These are phyloP conservation scores for Phytophthora palmivora DNA, from an alignment of 352 stramenopile species.

Conservation along the genomic window DNA sequence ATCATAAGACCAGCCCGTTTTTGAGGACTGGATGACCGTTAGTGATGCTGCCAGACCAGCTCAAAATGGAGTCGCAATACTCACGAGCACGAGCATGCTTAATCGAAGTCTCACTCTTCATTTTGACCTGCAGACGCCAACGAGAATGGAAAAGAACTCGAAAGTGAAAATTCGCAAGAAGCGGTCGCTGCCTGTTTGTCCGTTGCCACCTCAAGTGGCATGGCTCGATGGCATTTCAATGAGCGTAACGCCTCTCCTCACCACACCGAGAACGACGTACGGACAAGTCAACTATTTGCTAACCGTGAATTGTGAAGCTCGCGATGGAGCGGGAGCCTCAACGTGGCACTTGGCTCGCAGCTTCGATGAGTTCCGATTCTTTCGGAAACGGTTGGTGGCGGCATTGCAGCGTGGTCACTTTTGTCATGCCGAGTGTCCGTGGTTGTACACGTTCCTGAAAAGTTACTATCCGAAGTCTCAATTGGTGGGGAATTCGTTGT, in stretches of 20 bases:
- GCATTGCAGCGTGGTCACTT: conserved; percentile 49
- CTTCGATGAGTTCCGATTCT: conserved; percentile 56
- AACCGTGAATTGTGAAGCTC: conserved; percentile 27
- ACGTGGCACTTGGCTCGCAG: conserved; percentile 46
- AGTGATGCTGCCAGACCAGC: conserved; percentile 15
- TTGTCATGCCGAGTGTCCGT: conserved; percentile 58
- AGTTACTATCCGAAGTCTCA: conserved; percentile 54
- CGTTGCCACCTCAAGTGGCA: conserved; percentile 31
- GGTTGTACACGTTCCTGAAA: conserved; percentile 57
- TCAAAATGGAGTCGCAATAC: conserved; percentile 12
- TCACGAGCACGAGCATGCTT: conserved; percentile 16
- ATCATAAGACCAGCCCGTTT: conserved; percentile 26
- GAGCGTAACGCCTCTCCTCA: conserved; percentile 30
- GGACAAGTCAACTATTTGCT: conserved; percentile 42
- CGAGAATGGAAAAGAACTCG: conserved; percentile 20
- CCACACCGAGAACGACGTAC: conserved; percentile 16
- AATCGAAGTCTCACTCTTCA: conserved; percentile 15
- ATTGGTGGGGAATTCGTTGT: conserved; percentile 36
- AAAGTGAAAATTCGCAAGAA: conserved; percentile 30
- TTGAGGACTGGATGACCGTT: conserved; percentile 20
- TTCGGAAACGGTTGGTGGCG: conserved; percentile 43
- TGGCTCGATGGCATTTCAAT: conserved; percentile 42
- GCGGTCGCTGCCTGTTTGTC: conserved; percentile 14
- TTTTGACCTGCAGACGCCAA: conserved; percentile 20
- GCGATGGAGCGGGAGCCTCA: conserved; percentile 11